phyloP scores from a whole-genome alignment of 306 rosid species.

The Cucurbita pepo region DNA sequence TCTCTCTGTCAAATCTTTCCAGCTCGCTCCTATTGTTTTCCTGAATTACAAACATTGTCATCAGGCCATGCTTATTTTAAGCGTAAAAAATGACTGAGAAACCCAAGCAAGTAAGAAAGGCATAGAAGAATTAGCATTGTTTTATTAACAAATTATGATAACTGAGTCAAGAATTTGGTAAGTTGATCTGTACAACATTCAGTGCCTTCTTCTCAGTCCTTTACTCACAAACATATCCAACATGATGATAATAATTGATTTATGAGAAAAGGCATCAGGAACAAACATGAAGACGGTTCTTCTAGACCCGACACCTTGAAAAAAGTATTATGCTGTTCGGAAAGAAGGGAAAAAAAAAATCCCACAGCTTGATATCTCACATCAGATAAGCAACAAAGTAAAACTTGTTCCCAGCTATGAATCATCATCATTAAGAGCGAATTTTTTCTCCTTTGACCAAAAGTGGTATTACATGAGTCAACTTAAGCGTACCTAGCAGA shows the following conservation, averaged over 20 bases:
- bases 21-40: constrained; percentile 84
- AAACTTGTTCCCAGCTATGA: neutral
- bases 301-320: neutral
- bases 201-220: neutral
- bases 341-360: neutral
- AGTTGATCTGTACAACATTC: neutral
- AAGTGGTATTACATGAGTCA: neutral
- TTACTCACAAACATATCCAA: neutral
- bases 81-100: neutral
- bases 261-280: neutral
- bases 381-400: neutral
- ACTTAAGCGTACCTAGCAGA: neutral
- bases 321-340: neutral
- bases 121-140: neutral
- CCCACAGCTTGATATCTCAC: neutral
- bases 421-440: neutral
- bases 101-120: neutral
- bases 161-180: neutral
- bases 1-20: constrained; percentile 77
- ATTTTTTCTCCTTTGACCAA: neutral
- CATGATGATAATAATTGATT: neutral
- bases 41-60: constrained; percentile 24
- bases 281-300: neutral
- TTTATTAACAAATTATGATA: neutral
- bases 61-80: neutral